These are phyloP conservation scores for Striga asiatica DNA, from an alignment of 257 asterid species.

Conservation along the genomic window DNA sequence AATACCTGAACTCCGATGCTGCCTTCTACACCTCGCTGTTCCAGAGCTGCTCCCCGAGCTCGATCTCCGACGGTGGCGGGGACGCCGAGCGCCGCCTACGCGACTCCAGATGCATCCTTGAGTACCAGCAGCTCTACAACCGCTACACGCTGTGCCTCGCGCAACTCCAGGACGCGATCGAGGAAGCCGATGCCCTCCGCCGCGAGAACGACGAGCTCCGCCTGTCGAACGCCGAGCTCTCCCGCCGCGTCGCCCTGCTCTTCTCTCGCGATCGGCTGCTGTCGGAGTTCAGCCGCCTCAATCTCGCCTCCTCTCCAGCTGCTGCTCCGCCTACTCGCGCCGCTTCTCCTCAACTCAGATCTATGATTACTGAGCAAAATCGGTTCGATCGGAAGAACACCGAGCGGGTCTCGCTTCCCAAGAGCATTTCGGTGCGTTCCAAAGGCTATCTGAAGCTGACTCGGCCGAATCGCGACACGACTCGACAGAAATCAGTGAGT, in stretches of 20 bases:
- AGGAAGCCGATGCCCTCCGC: conserved; percentile 49
- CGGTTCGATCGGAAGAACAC: conserved; percentile 18
- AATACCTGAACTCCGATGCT: conserved; percentile 29
- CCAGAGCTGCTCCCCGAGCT: conserved; percentile 27
- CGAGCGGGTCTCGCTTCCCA: conserved; percentile 38
- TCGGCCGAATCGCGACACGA: conserved; percentile 18
- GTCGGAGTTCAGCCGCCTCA: conserved; percentile 42
- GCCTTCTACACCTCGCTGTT: conserved; percentile 40
- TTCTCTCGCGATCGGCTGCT: conserved; percentile 45
- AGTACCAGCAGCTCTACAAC: conserved; percentile 77
- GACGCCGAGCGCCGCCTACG: conserved; percentile 32
- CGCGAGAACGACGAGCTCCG: conserved; percentile 48
- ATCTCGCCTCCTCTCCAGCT: conserved; percentile 15
- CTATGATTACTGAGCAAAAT: conserved; percentile 17
- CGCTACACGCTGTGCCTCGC: conserved; percentile 45
- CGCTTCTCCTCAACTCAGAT: background rate
- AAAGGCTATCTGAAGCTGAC: conserved; percentile 36
- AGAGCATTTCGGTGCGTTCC: conserved; percentile 58
- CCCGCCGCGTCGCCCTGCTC: conserved; percentile 48
- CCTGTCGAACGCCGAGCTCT: conserved; percentile 54
- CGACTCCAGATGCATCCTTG: conserved; percentile 37
- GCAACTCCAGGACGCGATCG: conserved; percentile 44
- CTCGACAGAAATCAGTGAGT: conserved; percentile 15
- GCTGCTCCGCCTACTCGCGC: conserved; percentile 13
- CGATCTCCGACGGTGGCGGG: conserved; percentile 39